These are phyloP conservation scores for Botryotinia convoluta DNA, from an alignment of 2,329 filamentous ascomycete species.

Conservation along the genomic window DNA sequence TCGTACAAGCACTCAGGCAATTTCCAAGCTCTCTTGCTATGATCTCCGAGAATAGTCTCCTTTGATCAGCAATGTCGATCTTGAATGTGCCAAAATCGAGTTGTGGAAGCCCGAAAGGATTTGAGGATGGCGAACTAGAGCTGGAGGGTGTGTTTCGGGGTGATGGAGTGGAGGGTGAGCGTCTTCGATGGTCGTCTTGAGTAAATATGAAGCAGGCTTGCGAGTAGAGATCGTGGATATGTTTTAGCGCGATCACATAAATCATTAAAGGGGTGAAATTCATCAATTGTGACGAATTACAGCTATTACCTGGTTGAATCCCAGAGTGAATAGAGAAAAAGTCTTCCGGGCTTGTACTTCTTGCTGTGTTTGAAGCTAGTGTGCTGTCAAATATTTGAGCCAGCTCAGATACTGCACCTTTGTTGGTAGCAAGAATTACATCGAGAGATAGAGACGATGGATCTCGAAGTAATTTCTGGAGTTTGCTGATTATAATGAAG, in stretches of 20 bases:
- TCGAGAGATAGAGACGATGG: constrained; percentile 11
- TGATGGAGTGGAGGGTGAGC: not conserved
- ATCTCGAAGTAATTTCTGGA: constrained; percentile 10
- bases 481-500: constrained; percentile 8
- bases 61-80: constrained; percentile 6
- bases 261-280: not conserved
- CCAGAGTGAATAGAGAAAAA: not conserved
- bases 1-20: not conserved
- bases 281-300: not conserved
- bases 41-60: not conserved
- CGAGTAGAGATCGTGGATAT: constrained; percentile 10
- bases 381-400: not conserved
- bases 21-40: not conserved
- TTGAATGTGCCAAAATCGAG: constrained; percentile 11
- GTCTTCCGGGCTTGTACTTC: not conserved
- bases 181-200: not conserved
- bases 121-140: not conserved
- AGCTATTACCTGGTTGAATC: not conserved
- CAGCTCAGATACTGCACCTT: constrained; percentile 8
- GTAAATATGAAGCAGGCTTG: constrained; percentile 15
- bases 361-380: not conserved
- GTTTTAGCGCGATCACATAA: not conserved
- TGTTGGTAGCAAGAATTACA: constrained; percentile 13
- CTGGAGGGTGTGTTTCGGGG: not conserved
- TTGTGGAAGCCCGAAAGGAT: not conserved